phyloP scores from a whole-genome alignment of 2,329 filamentous ascomycete genomes.

The Fusarium hostae region DNA sequence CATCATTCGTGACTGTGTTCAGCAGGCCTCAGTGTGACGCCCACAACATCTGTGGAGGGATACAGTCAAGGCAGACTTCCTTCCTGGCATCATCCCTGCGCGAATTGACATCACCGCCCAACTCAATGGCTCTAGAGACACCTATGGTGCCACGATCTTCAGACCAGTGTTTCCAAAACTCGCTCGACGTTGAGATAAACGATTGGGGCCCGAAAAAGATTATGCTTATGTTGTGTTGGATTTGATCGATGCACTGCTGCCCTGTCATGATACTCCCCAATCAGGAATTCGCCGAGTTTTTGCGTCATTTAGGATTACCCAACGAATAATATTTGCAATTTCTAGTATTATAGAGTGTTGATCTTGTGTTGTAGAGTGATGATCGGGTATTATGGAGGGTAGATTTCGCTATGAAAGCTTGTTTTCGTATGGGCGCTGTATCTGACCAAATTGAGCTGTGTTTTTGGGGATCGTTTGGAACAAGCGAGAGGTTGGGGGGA shows the following conservation, averaged over 20 bases:
- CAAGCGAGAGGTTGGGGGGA: not conserved
- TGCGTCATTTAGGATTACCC: conserved; percentile 1
- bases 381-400: not conserved
- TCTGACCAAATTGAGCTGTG: not conserved
- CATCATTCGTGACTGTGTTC: not conserved
- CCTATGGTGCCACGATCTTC: conserved; percentile 15
- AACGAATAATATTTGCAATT: not conserved
- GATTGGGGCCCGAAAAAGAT: conserved; percentile 26
- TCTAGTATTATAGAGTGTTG: not conserved
- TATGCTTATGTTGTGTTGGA: conserved; percentile 57
- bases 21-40: not conserved
- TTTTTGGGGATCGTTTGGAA: not conserved
- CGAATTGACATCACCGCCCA: conserved; percentile 63
- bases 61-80: conserved; percentile 6
- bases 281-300: conserved; percentile 52
- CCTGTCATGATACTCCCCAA: conserved; percentile 52
- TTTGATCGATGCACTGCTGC: conserved; percentile 70
- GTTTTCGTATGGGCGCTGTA: not conserved
- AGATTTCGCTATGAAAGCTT: not conserved
- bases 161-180: conserved; percentile 55
- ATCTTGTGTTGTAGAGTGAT: not conserved
- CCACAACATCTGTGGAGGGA: not conserved
- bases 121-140: not conserved
- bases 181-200: conserved; percentile 34
- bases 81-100: conserved; percentile 53